Percentiles rank a stretch among this genome's conserved stretches.
Evolutionary conservation across 345 rosid species (phyloP).

Genomic region (Geranium brycei): DNA sequence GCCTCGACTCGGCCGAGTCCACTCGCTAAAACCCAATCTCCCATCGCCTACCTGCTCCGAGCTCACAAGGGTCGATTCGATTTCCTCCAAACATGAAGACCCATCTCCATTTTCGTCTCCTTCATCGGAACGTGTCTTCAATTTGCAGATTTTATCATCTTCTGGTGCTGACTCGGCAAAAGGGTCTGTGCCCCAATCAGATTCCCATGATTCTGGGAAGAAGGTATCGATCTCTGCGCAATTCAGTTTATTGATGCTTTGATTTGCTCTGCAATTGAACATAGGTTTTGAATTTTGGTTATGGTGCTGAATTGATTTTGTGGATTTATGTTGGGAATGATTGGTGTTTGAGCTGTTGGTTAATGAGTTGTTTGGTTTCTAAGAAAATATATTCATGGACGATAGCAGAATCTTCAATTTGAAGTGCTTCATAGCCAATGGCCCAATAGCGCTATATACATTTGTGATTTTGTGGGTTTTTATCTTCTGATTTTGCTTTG

Average conservation of each 20-base stretch:
- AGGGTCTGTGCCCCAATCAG: conserved; percentile 16
- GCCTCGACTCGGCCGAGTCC: conserved; percentile 28
- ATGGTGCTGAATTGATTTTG: background rate
- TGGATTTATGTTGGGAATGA: background rate
- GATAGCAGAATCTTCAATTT: too few species aligned
- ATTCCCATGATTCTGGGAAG: conserved; percentile 18
- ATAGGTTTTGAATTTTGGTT: background rate
- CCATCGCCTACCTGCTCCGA: conserved; percentile 16
- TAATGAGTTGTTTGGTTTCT: too few species aligned
- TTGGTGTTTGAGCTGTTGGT: too few species aligned
- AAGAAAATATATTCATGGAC: too few species aligned
- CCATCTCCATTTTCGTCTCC: conserved; percentile 10
- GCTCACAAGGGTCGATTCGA: conserved; percentile 29
- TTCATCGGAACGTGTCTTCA: conserved; percentile 11
- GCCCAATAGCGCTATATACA: too few species aligned
- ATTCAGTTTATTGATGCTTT: background rate
- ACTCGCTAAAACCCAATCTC: conserved; percentile 22
- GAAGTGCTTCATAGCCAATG: too few species aligned
- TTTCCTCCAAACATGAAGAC: conserved; percentile 26
- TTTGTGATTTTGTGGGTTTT: too few species aligned
- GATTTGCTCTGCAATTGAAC: background rate
- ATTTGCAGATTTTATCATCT: background rate
- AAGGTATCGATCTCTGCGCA: conserved; percentile 31
- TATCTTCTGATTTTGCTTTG: too few species aligned
- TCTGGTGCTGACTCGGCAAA: conserved; percentile 16